phyloP scores from a whole-genome alignment of 2,329 filamentous ascomycete species.

The Colletotrichum tofieldiae region DNA sequence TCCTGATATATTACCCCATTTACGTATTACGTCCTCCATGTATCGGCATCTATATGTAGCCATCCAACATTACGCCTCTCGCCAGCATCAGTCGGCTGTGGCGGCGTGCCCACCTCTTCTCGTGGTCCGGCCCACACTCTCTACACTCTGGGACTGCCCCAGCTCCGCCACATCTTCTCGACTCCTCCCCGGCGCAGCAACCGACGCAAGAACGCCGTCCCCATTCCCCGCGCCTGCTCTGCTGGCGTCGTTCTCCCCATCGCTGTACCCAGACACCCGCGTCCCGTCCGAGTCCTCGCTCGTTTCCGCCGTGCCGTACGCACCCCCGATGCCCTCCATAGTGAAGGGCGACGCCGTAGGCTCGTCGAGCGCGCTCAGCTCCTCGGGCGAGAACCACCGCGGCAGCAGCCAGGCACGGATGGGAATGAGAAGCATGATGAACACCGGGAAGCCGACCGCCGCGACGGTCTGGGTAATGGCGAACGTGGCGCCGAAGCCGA shows the following conservation, averaged over 20 bases:
- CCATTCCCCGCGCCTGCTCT: slow-evolving; percentile 33
- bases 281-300: slow-evolving; percentile 39
- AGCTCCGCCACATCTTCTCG: slow-evolving; percentile 55
- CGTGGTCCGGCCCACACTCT: neutral
- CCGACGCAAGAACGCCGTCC: slow-evolving; percentile 49
- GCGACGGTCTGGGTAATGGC: slow-evolving; percentile 88
- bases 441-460: slow-evolving; percentile 84
- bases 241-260: slow-evolving; percentile 41
- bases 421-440: slow-evolving; percentile 80
- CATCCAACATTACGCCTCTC: no score
- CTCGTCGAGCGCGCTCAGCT: slow-evolving; percentile 77
- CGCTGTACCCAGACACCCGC: slow-evolving; percentile 25
- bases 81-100: neutral
- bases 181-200: slow-evolving; percentile 50
- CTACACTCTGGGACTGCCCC: slow-evolving; percentile 40
- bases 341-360: slow-evolving; percentile 83
- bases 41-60: neutral
- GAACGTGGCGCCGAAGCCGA: slow-evolving; percentile 84
- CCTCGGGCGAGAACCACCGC: slow-evolving; percentile 70
- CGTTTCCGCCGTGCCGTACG: slow-evolving; percentile 61
- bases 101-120: slow-evolving; percentile 10
- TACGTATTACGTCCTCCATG: neutral
- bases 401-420: slow-evolving; percentile 76
- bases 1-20: neutral
- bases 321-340: slow-evolving; percentile 82